These are phyloP conservation scores for Aspergillus awamori DNA, from an alignment of 2,329 filamentous ascomycete genomes.

Conservation along the genomic window DNA sequence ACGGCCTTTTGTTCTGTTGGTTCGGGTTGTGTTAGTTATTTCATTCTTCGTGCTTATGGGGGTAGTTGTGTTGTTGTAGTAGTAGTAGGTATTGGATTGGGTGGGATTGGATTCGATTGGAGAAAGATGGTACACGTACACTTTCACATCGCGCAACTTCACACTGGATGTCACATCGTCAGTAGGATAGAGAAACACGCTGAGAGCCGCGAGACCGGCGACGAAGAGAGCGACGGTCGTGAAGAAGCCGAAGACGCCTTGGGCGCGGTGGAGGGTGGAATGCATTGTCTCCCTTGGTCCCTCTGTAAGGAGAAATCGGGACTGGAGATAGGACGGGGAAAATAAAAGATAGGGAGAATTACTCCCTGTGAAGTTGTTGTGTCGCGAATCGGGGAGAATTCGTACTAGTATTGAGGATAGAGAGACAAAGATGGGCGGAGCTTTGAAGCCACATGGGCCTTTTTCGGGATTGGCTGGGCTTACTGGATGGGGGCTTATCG, in stretches of 20 bases:
- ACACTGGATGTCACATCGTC: slow-evolving; percentile 57
- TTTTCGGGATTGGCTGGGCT: slow-evolving; percentile 21
- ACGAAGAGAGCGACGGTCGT: slow-evolving; percentile 87
- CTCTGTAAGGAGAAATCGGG: not conserved
- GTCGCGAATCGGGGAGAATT: not conserved
- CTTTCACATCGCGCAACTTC: slow-evolving; percentile 68
- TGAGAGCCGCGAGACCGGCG: slow-evolving; percentile 76
- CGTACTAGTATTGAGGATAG: not conserved
- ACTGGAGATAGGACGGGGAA: too few species aligned
- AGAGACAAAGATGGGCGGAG: not conserved
- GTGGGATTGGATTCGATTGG: not conserved
- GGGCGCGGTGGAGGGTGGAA: slow-evolving; percentile 78
- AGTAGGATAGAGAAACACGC: slow-evolving; percentile 66
- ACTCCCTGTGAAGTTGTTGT: not conserved
- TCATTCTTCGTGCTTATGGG: not conserved
- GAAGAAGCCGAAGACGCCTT: slow-evolving; percentile 97
- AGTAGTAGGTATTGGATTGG: not conserved
- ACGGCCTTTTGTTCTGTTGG: slow-evolving; percentile 74
- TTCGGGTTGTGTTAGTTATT: slow-evolving; percentile 13
- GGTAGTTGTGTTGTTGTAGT: not conserved
- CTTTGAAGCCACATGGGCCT: slow-evolving; percentile 23
- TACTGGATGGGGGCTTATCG: slow-evolving; percentile 21
- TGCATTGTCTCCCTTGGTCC: slow-evolving; percentile 65
- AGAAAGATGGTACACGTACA: slow-evolving; percentile 59
- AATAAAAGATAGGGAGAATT: not conserved